phyloP scores from a whole-genome alignment of 305 asterid genomes.

The Vinca major region DNA sequence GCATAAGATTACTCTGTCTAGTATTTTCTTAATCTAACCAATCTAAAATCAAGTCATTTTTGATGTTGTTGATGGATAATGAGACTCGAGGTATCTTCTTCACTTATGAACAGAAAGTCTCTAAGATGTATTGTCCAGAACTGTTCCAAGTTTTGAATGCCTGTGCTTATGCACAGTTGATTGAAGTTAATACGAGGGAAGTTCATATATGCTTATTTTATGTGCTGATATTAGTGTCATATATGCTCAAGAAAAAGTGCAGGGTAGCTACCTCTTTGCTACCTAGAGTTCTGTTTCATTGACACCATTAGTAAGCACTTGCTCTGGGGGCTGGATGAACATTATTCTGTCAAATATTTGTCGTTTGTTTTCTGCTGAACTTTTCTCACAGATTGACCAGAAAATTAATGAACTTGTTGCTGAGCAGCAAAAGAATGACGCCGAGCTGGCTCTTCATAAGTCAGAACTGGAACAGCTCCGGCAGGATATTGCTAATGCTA shows the following conservation, averaged over 20 bases:
- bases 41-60: neutral
- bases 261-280: neutral
- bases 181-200: neutral
- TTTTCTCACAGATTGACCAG: slow-evolving; percentile 74
- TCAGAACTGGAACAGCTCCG: slow-evolving; percentile 75
- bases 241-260: neutral
- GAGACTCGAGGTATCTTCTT: neutral
- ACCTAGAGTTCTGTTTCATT: neutral
- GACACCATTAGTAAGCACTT: neutral
- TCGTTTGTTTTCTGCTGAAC: slow-evolving; percentile 47
- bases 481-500: slow-evolving; percentile 69
- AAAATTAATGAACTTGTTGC: slow-evolving; percentile 80
- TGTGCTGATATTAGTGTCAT: neutral
- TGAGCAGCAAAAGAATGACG: slow-evolving; percentile 96
- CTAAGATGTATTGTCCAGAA: neutral
- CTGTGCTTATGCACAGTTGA: neutral
- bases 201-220: neutral
- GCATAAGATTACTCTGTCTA: neutral
- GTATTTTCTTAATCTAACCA: neutral
- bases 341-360: neutral
- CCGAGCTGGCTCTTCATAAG: slow-evolving; percentile 85
- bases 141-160: neutral
- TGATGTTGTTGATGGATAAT: neutral
- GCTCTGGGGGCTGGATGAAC: neutral
- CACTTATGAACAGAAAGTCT: neutral